These are phyloP conservation scores for Brachypodium distachyon DNA, from an alignment of 202 grass and related monocot species.

Conservation along the genomic window DNA sequence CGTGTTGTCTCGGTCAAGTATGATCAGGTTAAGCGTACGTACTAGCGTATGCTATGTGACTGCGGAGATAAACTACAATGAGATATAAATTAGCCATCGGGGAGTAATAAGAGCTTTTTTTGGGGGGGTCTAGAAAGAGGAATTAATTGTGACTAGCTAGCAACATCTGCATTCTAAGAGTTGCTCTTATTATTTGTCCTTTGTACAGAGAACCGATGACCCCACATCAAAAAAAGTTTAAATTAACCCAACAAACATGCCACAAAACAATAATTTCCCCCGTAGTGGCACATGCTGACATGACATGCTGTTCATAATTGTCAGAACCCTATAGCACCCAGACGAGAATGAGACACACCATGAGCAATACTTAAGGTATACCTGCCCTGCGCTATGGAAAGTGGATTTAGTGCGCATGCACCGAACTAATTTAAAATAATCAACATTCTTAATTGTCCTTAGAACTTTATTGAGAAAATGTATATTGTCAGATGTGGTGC, in stretches of 20 bases:
- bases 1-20: too few relatives aligned
- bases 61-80: too few relatives aligned
- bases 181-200: neutral
- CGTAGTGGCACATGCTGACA: neutral
- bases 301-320: neutral
- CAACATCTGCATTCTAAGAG: neutral
- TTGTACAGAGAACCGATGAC: neutral
- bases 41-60: too few relatives aligned
- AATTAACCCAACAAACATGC: neutral
- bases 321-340: neutral
- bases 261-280: neutral
- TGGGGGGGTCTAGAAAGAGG: neutral
- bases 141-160: neutral
- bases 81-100: too few relatives aligned
- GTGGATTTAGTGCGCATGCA: too few relatives aligned
- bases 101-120: too few relatives aligned
- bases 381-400: neutral
- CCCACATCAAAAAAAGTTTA: neutral
- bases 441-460: too few relatives aligned
- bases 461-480: too few relatives aligned
- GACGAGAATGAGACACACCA: conserved; percentile 4
- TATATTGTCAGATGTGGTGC: too few relatives aligned
- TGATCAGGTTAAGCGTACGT: too few relatives aligned
- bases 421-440: too few relatives aligned
- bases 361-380: conserved; percentile 6